phyloP scores from a whole-genome alignment of 73 alveolate genomes.

The Blepharisma japonicum region DNA sequence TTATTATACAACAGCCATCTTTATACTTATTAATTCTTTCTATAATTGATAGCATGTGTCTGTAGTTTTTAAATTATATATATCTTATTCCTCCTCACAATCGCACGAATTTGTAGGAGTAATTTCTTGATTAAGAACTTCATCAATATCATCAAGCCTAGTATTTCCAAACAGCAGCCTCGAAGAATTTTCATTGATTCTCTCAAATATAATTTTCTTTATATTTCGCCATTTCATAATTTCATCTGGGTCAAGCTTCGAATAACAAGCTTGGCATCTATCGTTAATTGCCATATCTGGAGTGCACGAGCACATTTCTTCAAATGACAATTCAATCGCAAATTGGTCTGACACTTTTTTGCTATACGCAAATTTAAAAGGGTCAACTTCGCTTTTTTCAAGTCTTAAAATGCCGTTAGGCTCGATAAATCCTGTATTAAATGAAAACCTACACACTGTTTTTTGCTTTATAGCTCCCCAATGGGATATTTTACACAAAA shows the following conservation, averaged over 20 bases:
- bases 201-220: background rate
- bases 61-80: too few relatives aligned
- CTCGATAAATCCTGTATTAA: constrained; percentile 8
- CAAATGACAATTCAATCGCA: background rate
- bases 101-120: too few relatives aligned
- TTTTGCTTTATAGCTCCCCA: constrained; percentile 7
- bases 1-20: too few relatives aligned
- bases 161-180: constrained; percentile 7
- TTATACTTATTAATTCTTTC: too few relatives aligned
- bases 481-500: background rate
- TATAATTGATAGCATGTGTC: too few relatives aligned
- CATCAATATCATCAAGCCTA: constrained; percentile 9
- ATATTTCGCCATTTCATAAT: constrained; percentile 1
- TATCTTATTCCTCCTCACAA: too few relatives aligned
- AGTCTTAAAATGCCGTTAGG: background rate
- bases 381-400: background rate
- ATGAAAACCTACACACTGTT: constrained; percentile 5
- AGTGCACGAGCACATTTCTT: background rate
- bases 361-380: background rate
- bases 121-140: background rate
- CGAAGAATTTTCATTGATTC: background rate
- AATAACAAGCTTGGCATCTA: background rate
- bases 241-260: background rate
- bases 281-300: background rate
- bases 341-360: background rate